phyloP scores from a whole-genome alignment of 495 filamentous ascomycete species.

The Lichina pygmaea region DNA sequence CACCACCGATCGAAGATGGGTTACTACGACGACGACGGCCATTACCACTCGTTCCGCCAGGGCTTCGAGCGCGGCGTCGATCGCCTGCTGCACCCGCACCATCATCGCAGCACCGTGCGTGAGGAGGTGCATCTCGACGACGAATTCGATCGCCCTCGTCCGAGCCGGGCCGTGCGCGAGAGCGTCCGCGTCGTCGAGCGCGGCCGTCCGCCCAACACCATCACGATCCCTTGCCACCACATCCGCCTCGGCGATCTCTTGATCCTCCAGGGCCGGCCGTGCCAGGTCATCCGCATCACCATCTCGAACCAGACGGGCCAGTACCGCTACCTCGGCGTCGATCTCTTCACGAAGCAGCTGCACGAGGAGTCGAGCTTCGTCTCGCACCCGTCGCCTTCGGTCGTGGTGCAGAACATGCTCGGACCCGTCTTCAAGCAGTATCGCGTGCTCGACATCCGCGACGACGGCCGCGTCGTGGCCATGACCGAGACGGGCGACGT shows the following conservation, averaged over 20 bases:
- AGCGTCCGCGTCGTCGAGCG: conserved; percentile 26
- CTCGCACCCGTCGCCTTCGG: conserved; percentile 83
- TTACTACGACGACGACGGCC: conserved; percentile 97
- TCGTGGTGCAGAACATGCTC: conserved; percentile 97
- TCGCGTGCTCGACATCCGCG: conserved; percentile 92
- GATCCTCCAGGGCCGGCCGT: conserved; percentile 95
- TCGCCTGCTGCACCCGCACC: conserved; percentile 43
- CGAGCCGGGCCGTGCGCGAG: conserved; percentile 17
- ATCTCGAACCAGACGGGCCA: conserved; percentile 94
- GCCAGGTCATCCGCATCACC: conserved; percentile 99
- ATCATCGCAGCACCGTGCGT: conserved; percentile 14
- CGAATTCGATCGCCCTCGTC: conserved; percentile 14
- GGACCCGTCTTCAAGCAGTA: conserved; percentile 99
- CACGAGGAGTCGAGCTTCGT: conserved; percentile 98
- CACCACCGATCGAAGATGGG: conserved; percentile 49
- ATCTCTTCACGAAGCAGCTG: conserved; percentile 98
- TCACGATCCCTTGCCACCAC: conserved; percentile 97
- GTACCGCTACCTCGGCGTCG: conserved; percentile 97
- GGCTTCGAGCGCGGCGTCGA: conserved; percentile 65
- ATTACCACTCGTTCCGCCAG: conserved; percentile 83
- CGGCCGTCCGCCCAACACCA: conserved; percentile 41
- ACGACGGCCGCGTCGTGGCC: conserved; percentile 51
- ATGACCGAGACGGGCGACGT: conserved; percentile 84
- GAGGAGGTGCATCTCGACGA: conserved; percentile 29
- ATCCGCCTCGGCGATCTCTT: conserved; percentile 96